Percentiles rank a stretch among this genome's conserved stretches.
phyloP scores from a whole-genome alignment of 2,329 filamentous ascomycete genomes.

The Aspergillus sp. region DNA sequence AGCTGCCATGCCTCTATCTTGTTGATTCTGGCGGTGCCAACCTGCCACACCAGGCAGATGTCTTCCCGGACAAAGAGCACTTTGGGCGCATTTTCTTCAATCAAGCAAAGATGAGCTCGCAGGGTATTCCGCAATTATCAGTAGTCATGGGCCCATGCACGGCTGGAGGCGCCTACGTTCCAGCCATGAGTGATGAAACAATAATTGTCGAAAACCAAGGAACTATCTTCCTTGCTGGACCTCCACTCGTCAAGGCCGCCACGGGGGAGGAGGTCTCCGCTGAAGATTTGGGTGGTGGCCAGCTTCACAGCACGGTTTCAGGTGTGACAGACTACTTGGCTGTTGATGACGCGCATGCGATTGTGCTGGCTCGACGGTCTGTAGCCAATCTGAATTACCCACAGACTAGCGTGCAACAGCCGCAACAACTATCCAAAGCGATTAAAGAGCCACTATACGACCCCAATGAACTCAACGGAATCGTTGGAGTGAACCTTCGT shows the following conservation, averaged over 20 bases:
- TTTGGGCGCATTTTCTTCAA: conserved; percentile 98
- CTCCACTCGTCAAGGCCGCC: conserved; percentile 88
- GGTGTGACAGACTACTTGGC: conserved; percentile 94
- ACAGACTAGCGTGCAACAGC: conserved; percentile 28
- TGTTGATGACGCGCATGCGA: conserved; percentile 84
- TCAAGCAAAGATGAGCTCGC: conserved; percentile 83
- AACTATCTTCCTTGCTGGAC: conserved; percentile 94
- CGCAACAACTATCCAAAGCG: conserved; percentile 17
- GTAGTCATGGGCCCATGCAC: conserved; percentile 98
- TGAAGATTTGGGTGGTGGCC: conserved; percentile 84
- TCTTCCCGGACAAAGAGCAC: conserved; percentile 90
- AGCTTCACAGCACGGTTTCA: conserved; percentile 80
- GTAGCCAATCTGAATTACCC: conserved; percentile 89
- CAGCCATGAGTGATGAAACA: conserved; percentile 93
- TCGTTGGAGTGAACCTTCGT: conserved; percentile 82
- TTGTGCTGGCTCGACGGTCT: conserved; percentile 74
- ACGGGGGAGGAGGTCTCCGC: conserved; percentile 87
- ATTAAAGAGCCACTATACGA: conserved; percentile 74
- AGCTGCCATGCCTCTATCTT: conserved; percentile 76
- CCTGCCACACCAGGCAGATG: conserved; percentile 86
- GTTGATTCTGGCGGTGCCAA: conserved; percentile 95
- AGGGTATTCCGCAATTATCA: conserved; percentile 84
- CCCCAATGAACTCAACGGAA: conserved; percentile 70
- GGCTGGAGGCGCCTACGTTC: conserved; percentile 89
- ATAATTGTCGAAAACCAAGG: conserved; percentile 94